Base-by-base conservation (phyloP, 129 eudicot genomes). In the Ambrosia trifida region DNA sequence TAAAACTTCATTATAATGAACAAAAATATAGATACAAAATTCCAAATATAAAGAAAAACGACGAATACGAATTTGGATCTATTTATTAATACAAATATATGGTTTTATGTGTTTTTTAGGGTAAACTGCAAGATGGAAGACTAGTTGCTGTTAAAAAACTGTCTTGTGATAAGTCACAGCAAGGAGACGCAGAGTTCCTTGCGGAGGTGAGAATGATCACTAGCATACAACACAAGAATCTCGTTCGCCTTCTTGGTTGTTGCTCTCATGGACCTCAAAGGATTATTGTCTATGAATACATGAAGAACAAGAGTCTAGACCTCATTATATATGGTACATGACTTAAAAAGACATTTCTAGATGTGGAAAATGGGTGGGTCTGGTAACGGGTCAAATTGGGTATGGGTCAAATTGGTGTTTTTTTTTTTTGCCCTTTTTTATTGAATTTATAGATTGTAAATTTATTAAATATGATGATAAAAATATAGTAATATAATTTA, bases 211-310 rank as follows among this genome's bases (percentile, higher is more conserved):
- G 61, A 67, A 80, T 84, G 85, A 87, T 87, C 73, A 87, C 89
- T 12, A 79, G 90, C 74, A 82, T 87, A 57, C 95, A 87, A 45
- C 95, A 87, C 83, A 87, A 84, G 80, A 85, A 87, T 80, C 82
- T 87, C 12, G 90, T 87, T 19, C 83, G 89, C 60, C 87, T 87
- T 63, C 74, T 84, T 7, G 95, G 95, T 18, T 87, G 87, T 53
- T 87, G 95, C 79, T 76, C 84, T 1, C 84, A 77, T 16, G 87
- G 95, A 30, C 74, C 76, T 64, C 87, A 87, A 66, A 57, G 90
- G 49, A 80, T 87, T 28, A 87, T 87, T 30, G 94, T 84, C 17
- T 87, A 87, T 38, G 94, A 87, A 56, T 87, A 79, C 83, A 76
- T 87, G 84, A 82, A 77, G 83, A 87, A 87, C 74, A 82, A 71